phyloP scores from a whole-genome alignment of 495 filamentous ascomycete species.

The Margaritispora aquatica region DNA sequence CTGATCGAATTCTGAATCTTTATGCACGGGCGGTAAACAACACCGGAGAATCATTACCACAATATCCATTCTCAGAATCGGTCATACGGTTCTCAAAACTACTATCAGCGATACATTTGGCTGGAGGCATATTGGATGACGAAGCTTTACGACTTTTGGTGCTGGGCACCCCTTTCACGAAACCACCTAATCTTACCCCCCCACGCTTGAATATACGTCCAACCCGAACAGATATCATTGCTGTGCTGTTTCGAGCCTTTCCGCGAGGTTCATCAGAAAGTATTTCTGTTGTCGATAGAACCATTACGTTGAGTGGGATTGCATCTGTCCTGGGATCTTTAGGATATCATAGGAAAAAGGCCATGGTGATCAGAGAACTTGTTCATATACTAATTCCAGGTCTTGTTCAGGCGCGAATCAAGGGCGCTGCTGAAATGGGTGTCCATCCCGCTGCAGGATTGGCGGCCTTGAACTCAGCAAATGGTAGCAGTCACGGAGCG shows the following conservation, averaged over 20 bases:
- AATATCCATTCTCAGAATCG: slow-evolving; percentile 73
- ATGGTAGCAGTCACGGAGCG: slow-evolving; percentile 41
- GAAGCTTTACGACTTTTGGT: slow-evolving; percentile 64
- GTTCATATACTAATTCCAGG: slow-evolving; percentile 76
- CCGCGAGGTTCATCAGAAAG: slow-evolving; percentile 55
- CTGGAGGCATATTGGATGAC: slow-evolving; percentile 61
- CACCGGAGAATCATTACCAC: slow-evolving; percentile 74
- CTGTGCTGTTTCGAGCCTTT: slow-evolving; percentile 65
- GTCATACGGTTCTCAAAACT: slow-evolving; percentile 74
- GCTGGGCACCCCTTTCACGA: slow-evolving; percentile 39
- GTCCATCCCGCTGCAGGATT: slow-evolving; percentile 89
- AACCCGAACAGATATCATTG: slow-evolving; percentile 59
- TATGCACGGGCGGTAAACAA: slow-evolving; percentile 72
- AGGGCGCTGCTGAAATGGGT: slow-evolving; percentile 88
- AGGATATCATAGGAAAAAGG: slow-evolving; percentile 79
- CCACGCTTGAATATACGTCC: slow-evolving; percentile 43
- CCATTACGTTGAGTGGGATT: slow-evolving; percentile 76
- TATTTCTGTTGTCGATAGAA: slow-evolving; percentile 61
- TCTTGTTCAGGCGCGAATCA: slow-evolving; percentile 84
- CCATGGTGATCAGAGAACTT: slow-evolving; percentile 76
- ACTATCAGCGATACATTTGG: slow-evolving; percentile 61
- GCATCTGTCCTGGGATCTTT: slow-evolving; percentile 72
- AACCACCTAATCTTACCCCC: slow-evolving; percentile 21
- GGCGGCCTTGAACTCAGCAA: slow-evolving; percentile 49
- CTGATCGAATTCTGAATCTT: slow-evolving; percentile 76